Percentiles rank a stretch among this genome's conserved stretches.
These are phyloP conservation scores for Fusarium setosum DNA, from an alignment of 2,329 filamentous ascomycete species.

Conservation along the genomic window DNA sequence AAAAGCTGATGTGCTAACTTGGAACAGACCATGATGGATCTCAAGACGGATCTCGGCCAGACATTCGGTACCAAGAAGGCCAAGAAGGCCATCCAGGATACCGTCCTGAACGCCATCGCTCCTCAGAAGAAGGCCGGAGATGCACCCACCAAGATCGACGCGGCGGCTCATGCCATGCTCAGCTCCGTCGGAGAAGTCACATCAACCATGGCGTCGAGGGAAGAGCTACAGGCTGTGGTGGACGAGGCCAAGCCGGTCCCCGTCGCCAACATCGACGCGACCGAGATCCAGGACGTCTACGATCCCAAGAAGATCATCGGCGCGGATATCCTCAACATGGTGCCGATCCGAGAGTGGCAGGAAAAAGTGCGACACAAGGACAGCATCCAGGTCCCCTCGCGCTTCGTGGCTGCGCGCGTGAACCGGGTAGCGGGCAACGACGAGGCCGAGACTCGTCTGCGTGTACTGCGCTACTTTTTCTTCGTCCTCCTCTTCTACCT, in stretches of 20 bases:
- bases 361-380: slow-evolving; percentile 70
- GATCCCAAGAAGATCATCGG: slow-evolving; percentile 74
- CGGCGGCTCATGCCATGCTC: slow-evolving; percentile 70
- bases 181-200: slow-evolving; percentile 71
- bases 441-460: slow-evolving; percentile 63
- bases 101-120: slow-evolving; percentile 77
- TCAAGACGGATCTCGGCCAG: slow-evolving; percentile 76
- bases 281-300: slow-evolving; percentile 79
- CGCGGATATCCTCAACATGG: slow-evolving; percentile 71
- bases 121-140: slow-evolving; percentile 49
- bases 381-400: slow-evolving; percentile 66
- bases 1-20: slow-evolving; percentile 36
- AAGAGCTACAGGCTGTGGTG: slow-evolving; percentile 72
- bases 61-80: slow-evolving; percentile 90
- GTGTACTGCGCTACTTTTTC: slow-evolving; percentile 69
- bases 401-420: slow-evolving; percentile 74
- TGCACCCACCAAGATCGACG: slow-evolving; percentile 62
- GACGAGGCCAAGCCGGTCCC: slow-evolving; percentile 80
- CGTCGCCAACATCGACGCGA: slow-evolving; percentile 73
- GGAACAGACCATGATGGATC: slow-evolving; percentile 66
- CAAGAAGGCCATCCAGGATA: slow-evolving; percentile 78
- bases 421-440: slow-evolving; percentile 64
- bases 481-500: slow-evolving; percentile 67
- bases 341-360: slow-evolving; percentile 81
- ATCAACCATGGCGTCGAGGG: slow-evolving; percentile 73